A percentile compares a stretch with the other conserved stretches of the same genome.
Conservation (phyloP, 2,329 filamentous ascomycete species). For the Colletotrichum sp. region DNA sequence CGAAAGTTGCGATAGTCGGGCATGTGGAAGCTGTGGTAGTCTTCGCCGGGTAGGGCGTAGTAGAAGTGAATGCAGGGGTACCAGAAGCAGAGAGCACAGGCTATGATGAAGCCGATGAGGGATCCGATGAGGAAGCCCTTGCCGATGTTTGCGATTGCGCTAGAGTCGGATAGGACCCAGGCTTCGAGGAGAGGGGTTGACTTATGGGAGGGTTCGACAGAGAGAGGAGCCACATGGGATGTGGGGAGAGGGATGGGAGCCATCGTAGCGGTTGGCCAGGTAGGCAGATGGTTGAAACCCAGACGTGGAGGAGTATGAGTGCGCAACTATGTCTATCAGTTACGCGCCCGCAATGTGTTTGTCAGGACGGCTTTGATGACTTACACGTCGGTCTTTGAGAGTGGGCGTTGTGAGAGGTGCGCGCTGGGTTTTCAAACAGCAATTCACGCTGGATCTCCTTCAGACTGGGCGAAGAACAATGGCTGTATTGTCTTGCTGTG, state of each 20-base stretch:
- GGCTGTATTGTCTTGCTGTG: not conserved
- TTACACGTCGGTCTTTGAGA: not conserved
- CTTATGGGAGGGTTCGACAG: not conserved
- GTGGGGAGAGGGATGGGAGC: not conserved
- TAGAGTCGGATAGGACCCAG: not conserved
- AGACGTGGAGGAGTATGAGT: not conserved
- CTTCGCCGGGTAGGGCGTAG: not conserved
- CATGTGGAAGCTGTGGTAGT: not conserved
- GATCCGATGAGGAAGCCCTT: constrained; percentile 22
- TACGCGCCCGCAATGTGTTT: not conserved
- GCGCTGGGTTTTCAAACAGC: not conserved
- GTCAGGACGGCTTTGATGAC: not conserved
- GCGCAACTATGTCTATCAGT: not conserved
- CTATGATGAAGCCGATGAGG: constrained; percentile 16
- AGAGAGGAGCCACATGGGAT: not conserved
- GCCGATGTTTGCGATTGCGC: not conserved
- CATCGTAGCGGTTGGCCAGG: not conserved
- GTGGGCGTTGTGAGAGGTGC: not conserved
- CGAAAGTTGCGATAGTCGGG: not conserved
- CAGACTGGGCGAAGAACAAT: not conserved
- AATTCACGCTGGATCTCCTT: not conserved
- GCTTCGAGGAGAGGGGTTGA: not conserved
- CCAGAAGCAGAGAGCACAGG: constrained; percentile 24
- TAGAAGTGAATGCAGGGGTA: constrained; percentile 5
- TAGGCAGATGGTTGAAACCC: not conserved